These are phyloP conservation scores for Cyclocybe cylindracea DNA, from an alignment of 768 basidiomycete species.

Conservation along the genomic window DNA sequence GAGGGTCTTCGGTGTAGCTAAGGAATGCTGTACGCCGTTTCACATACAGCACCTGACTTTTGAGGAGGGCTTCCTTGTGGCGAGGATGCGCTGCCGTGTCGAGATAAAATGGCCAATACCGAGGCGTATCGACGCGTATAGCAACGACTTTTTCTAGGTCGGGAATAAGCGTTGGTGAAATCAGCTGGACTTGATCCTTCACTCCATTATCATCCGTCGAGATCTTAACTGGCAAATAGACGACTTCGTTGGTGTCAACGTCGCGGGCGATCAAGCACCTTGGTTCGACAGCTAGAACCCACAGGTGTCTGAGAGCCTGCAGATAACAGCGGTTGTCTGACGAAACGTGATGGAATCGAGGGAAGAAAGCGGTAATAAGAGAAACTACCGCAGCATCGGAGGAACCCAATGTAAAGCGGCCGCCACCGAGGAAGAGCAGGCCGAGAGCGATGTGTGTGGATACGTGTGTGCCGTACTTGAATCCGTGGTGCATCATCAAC, in stretches of 20 bases:
- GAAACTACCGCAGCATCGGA: slow-evolving; percentile 91
- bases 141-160: slow-evolving; percentile 81
- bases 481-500: slow-evolving; percentile 58
- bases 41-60: slow-evolving; percentile 84
- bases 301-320: slow-evolving; percentile 92
- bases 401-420: slow-evolving; percentile 88
- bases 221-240: slow-evolving; percentile 91
- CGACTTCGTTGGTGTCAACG: slow-evolving; percentile 87
- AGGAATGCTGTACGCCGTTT: slow-evolving; percentile 92
- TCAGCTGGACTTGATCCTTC: slow-evolving; percentile 71
- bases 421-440: slow-evolving; percentile 90
- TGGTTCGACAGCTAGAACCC: slow-evolving; percentile 95
- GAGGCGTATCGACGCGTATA: slow-evolving; percentile 88
- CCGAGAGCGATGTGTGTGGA: slow-evolving; percentile 91
- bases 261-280: slow-evolving; percentile 90
- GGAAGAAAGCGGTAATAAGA: slow-evolving; percentile 90
- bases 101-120: slow-evolving; percentile 93
- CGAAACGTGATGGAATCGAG: slow-evolving; percentile 76
- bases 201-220: slow-evolving; percentile 68
- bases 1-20: slow-evolving; percentile 91
- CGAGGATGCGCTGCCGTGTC: slow-evolving; percentile 68
- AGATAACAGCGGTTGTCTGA: slow-evolving; percentile 89
- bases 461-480: slow-evolving; percentile 88
- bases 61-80: slow-evolving; percentile 70
- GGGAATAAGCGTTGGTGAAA: slow-evolving; percentile 91